Conservation (phyloP, 345 rosid genomes). For the Odontarrhena argentea region DNA sequence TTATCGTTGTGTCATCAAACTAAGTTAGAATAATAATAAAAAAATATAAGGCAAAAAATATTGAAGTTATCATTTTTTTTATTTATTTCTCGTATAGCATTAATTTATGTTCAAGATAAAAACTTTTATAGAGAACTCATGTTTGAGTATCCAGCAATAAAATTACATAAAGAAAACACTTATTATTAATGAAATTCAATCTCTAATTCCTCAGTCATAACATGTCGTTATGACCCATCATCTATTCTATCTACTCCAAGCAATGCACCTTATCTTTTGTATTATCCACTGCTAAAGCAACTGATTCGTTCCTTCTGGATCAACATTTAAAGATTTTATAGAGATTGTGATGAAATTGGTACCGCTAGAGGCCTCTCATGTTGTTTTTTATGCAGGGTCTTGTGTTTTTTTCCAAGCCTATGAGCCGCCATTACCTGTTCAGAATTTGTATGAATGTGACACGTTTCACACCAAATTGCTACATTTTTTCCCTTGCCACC, state of each 20-base stretch:
- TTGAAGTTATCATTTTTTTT: too few species aligned
- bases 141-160: too few species aligned
- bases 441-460: constrained; percentile 45
- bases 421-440: constrained; percentile 48
- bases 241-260: background rate
- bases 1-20: too few species aligned
- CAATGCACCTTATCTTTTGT: constrained; percentile 16
- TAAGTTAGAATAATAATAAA: too few species aligned
- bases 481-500: constrained; percentile 24
- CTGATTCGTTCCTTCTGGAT: background rate
- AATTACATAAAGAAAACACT: background rate
- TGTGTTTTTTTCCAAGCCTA: constrained; percentile 59
- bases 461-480: constrained; percentile 57
- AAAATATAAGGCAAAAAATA: too few species aligned
- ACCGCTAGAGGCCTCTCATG: background rate
- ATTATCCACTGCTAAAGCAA: background rate
- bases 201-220: background rate
- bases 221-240: background rate
- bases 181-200: background rate
- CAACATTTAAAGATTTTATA: constrained; percentile 1
- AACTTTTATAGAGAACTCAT: too few species aligned
- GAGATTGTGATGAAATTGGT: constrained; percentile 9
- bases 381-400: constrained; percentile 33
- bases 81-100: too few species aligned
- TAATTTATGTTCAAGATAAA: too few species aligned